A percentile compares a stretch with the other conserved stretches of the same genome.
phyloP scores from a whole-genome alignment of 257 asterid species.

The Jasminum sambac region DNA sequence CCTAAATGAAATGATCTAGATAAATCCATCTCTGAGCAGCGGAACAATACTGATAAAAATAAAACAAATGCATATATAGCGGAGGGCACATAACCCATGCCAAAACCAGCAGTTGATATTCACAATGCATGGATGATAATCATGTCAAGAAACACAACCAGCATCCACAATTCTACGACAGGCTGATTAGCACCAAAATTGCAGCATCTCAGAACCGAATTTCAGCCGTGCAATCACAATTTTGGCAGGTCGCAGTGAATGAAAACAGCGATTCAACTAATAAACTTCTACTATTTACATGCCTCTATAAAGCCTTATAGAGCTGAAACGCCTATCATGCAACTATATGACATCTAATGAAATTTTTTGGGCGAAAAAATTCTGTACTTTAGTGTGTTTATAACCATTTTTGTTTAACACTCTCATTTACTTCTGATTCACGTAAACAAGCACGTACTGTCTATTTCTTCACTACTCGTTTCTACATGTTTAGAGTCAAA shows the following conservation, averaged over 20 bases:
- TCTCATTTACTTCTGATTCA: too few species aligned
- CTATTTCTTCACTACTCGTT: too few species aligned
- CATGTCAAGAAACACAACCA: neutral
- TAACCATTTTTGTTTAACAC: too few species aligned
- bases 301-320: neutral
- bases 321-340: neutral
- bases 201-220: neutral
- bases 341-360: slow-evolving; percentile 22
- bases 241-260: neutral
- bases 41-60: neutral
- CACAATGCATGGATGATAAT: neutral
- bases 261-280: neutral
- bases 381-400: too few species aligned
- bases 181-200: neutral
- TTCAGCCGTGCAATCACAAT: neutral
- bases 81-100: neutral
- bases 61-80: neutral
- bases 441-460: too few species aligned
- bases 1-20: neutral
- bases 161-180: neutral
- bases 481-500: too few species aligned
- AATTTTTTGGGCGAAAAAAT: slow-evolving; percentile 65
- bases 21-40: too few species aligned
- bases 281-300: slow-evolving; percentile 50
- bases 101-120: slow-evolving; percentile 1